These are phyloP conservation scores for Penicillium psychrofluorescens DNA, from an alignment of 495 filamentous ascomycete species.

Conservation along the genomic window DNA sequence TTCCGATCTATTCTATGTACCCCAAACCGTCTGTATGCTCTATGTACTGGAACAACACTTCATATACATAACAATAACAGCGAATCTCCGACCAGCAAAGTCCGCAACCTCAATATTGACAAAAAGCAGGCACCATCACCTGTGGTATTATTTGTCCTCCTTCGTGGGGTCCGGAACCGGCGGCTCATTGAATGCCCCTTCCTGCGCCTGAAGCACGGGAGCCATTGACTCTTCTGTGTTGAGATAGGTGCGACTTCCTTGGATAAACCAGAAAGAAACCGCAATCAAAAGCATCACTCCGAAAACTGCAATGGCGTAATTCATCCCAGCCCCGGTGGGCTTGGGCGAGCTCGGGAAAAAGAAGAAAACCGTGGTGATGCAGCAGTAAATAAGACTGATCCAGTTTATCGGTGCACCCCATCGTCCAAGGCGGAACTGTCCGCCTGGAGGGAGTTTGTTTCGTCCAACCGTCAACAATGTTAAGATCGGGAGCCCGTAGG, in stretches of 20 bases:
- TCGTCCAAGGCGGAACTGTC: constrained; percentile 28
- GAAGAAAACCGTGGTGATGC: constrained; percentile 37
- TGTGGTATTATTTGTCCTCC: neutral
- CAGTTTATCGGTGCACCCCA: constrained; percentile 26
- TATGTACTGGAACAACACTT: no score
- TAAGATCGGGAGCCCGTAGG: constrained; percentile 35
- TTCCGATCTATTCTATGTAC: no score
- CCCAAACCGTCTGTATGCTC: no score
- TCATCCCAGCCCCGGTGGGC: constrained; percentile 34
- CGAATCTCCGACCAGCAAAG: no score
- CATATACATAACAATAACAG: no score
- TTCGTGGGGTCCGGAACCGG: constrained; percentile 6
- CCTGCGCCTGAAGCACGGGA: constrained; percentile 29
- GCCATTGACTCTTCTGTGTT: constrained; percentile 29
- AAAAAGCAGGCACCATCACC: neutral
- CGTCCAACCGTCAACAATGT: constrained; percentile 31
- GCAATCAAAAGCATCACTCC: constrained; percentile 41
- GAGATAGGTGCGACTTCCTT: constrained; percentile 27
- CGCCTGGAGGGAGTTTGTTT: constrained; percentile 31
- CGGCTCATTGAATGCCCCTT: constrained; percentile 15
- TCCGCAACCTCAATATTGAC: neutral
- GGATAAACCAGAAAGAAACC: constrained; percentile 33
- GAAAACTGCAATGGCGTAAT: constrained; percentile 41
- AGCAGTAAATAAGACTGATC: constrained; percentile 34
- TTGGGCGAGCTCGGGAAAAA: constrained; percentile 35